Base-by-base conservation (phyloP, 2,329 filamentous ascomycete genomes). In the Trichoderma gracile region DNA sequence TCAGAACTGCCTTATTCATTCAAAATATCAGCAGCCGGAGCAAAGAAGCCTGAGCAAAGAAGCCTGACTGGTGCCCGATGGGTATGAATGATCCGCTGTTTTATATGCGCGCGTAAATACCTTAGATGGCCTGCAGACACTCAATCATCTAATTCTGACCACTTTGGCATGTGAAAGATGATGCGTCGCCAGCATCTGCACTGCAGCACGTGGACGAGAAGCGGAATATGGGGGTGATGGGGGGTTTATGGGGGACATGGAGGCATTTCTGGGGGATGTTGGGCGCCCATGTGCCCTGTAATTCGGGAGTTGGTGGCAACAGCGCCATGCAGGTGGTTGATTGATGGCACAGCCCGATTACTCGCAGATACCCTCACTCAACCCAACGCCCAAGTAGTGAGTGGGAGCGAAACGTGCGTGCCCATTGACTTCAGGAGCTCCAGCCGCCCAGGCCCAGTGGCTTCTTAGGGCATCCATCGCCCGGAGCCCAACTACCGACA, bases 121-220 rank as follows among this genome's bases (percentile, higher is more conserved):
- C 40, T n/a, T 46, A 19, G 47, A 54, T 38, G 27, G 3, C 40
- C 58, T 62, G 58, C 58, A 53, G 40, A 46, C 25, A n/a, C 23
- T 54, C 59, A 23, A 40, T 40, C 25, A 23, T 23, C 33, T 1
- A 17, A 14, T 23, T 17, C 15, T 23, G 2, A 40, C 27, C 19
- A 42, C 47, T 19, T 27, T 61, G 59, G 47, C 59, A 62, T 62
- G 59, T 62, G 59, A 62, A 62, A 27, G 25, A 25, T 38, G 59
- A 46, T 62, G 25, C n/a, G 49, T 62, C 59, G 38, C 59, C 49
- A 45, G 58, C 47, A 62, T 53, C 49, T 62, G 59, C 38, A 42
- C 21, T 43, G 40, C 47, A 52, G 49, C 59, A 62, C 59, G 59
- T 62, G 59, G 58, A 53, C 47, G 47, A 49, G 46, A 47, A 14